These are phyloP conservation scores for Jatropha curcas DNA, from an alignment of 345 rosid genomes.

Conservation along the genomic window DNA sequence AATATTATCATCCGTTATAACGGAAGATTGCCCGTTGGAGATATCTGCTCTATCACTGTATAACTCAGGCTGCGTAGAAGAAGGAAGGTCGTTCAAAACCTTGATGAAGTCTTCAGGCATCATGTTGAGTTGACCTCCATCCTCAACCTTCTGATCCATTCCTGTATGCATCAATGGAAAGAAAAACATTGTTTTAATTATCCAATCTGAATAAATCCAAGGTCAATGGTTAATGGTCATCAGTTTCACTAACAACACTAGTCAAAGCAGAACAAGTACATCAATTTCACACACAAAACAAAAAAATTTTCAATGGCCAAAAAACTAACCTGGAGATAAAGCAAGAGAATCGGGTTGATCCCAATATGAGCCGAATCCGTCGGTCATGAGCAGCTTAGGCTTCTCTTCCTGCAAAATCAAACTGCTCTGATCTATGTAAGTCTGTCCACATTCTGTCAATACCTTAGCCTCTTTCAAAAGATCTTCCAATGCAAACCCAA, in stretches of 20 bases:
- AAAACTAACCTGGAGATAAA: constrained; percentile 40
- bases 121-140: constrained; percentile 33
- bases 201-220: no score
- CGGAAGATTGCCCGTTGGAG: constrained; percentile 60
- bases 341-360: constrained; percentile 23
- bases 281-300: background rate
- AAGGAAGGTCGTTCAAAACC: constrained; percentile 32
- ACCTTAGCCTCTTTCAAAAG: constrained; percentile 52
- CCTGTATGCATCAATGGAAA: constrained; percentile 26
- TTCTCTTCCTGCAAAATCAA: constrained; percentile 24
- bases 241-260: no score
- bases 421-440: constrained; percentile 20
- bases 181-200: background rate
- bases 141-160: constrained; percentile 41
- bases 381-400: constrained; percentile 8
- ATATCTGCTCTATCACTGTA: constrained; percentile 49
- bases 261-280: no score
- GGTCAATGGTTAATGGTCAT: background rate
- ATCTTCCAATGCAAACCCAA: constrained; percentile 46
- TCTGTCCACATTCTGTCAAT: constrained; percentile 33
- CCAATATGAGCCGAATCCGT: constrained; percentile 25
- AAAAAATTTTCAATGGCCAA: background rate
- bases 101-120: constrained; percentile 55
- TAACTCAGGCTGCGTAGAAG: constrained; percentile 42
- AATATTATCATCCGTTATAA: constrained; percentile 48